A percentile compares a stretch with the other conserved stretches of the same genome.
phyloP scores from a whole-genome alignment of 1,284 basidiomycete genomes.

The Rhodotorula glutinis region DNA sequence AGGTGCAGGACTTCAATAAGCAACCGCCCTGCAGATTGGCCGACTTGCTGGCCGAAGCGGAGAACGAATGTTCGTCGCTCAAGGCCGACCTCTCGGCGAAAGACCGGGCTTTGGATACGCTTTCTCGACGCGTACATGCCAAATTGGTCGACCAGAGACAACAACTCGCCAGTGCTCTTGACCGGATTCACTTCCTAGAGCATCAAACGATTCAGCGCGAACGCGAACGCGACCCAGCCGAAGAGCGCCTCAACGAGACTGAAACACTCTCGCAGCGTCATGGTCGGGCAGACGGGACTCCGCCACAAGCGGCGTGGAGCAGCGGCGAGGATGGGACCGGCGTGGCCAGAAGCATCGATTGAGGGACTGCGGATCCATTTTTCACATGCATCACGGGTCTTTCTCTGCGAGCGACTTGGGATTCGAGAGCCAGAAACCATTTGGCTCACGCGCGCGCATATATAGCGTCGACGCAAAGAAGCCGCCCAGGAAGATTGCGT shows the following conservation, averaged over 20 bases:
- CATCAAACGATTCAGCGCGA: not conserved
- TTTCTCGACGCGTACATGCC: conserved; percentile 13
- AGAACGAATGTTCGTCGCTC: not conserved
- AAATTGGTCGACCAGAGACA: conserved; percentile 21
- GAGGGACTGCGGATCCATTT: not conserved
- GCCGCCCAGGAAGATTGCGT: no score
- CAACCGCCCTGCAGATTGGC: conserved; percentile 10
- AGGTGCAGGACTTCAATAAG: no score
- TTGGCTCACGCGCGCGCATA: no score
- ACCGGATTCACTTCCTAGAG: conserved; percentile 1
- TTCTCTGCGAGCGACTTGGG: no score
- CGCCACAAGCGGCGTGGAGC: not conserved
- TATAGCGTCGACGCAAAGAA: no score
- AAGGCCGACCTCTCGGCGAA: conserved; percentile 7
- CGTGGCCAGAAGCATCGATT: not conserved
- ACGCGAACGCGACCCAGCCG: not conserved
- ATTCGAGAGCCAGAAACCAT: no score
- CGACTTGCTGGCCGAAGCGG: conserved; percentile 10
- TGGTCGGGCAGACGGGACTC: no score
- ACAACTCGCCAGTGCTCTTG: not conserved
- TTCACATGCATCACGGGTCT: no score
- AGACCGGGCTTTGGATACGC: conserved; percentile 14
- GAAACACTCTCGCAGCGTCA: not conserved
- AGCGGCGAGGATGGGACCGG: not conserved
- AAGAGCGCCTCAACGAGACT: not conserved